A percentile compares a stretch with the other conserved stretches of the same genome.
phyloP scores from a whole-genome alignment of 768 basidiomycete species.

The Coprinellus aureogranulatus region DNA sequence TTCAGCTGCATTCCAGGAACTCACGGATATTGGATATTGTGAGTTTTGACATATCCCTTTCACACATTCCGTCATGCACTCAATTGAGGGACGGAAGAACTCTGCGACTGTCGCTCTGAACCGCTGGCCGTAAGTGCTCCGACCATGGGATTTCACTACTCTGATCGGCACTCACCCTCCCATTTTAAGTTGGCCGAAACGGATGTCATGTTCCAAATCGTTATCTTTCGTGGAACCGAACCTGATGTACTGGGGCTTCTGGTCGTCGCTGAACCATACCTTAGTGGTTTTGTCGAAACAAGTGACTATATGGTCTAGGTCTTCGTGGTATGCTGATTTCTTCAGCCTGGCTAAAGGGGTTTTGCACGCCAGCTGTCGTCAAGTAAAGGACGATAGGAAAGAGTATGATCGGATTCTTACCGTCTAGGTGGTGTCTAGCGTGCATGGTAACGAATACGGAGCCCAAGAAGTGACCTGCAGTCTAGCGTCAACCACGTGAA shows the following conservation, averaged over 20 bases:
- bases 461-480: conserved; percentile 43
- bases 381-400: neutral
- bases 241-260: conserved; percentile 44
- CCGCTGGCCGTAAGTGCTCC: no score
- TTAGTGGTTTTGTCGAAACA: conserved; percentile 52
- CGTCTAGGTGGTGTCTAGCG: conserved; percentile 31
- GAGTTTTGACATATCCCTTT: conserved; percentile 13
- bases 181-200: conserved; percentile 45
- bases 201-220: conserved; percentile 38
- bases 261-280: conserved; percentile 36
- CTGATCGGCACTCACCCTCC: conserved; percentile 24
- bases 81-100: conserved; percentile 27
- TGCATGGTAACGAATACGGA: conserved; percentile 42
- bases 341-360: conserved; percentile 21
- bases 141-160: no score
- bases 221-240: conserved; percentile 45
- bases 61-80: conserved; percentile 21
- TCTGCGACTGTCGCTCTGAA: conserved; percentile 19
- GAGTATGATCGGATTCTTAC: conserved; percentile 21
- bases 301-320: conserved; percentile 38
- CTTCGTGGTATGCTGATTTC: conserved; percentile 37
- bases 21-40: conserved; percentile 13
- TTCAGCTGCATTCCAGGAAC: neutral
- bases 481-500: no score
- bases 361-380: neutral